Base-by-base conservation (phyloP, 306 rosid genomes). In the Medicago arabica region DNA sequence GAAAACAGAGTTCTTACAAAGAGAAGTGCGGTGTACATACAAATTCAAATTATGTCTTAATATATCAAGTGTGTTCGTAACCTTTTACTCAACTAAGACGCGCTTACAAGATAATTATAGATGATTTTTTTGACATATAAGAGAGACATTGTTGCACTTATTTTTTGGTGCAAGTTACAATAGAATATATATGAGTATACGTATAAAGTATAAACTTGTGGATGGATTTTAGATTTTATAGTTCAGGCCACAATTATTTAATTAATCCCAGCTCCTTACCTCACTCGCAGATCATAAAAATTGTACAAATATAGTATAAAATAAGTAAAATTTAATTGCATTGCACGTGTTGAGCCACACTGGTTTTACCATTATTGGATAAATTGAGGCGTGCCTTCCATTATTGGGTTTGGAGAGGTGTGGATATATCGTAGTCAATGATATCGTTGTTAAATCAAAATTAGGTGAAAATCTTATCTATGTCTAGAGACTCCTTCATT, bases 341-440 rank as follows among this genome's bases (percentile, higher is more conserved):
- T 17, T 54, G 61, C 61, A 54, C 61, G 61, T 54, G 61, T 54
- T 51, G 23, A 18, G 61, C 61, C 28, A 18, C 31, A 54, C 61
- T 19, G 31, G 25, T 54, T 3, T 6, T 50, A 8, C 31, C 31
- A 54, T 54, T 54, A 54, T 54, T 54, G 61, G 61, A 54, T 54
- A 54, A 54, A 54, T 54, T 54, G 61, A 54, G 8, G 14, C 4
- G 28, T 54, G 61, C 28, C 25, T 54, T 54, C 61, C 12, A 54
- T 18, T 54, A 54, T 54, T 54, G 13, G 61, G n/a, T n/a, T n/a
- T n/a, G n/a, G n/a, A n/a, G n/a, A 6, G 2, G 25, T 54, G 14
- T 54, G 31, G 19, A 54, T 54, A 21, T 18, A 54, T 54, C 25
- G 15, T 49, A 19, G 2, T 54, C 60, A 54, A 18, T 54, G 60